Percentiles rank a stretch among this genome's conserved stretches.
phyloP scores from a whole-genome alignment of 352 stramenopile genomes.

The Globisporangium mamillatum region DNA sequence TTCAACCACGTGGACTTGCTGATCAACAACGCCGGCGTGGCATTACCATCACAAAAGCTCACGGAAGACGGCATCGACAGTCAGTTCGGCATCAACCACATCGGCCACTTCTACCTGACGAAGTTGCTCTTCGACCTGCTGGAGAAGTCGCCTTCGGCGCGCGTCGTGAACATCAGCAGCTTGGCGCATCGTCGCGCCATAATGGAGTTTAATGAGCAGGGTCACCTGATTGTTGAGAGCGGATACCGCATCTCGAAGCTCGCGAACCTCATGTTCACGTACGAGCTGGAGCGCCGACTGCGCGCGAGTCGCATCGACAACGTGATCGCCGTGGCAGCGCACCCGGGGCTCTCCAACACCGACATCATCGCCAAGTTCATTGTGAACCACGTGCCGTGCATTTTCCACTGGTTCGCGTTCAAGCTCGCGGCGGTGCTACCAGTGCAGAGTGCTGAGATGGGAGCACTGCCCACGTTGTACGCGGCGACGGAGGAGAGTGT shows the following conservation, averaged over 20 bases:
- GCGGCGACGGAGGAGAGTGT: constrained; percentile 11
- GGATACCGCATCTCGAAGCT: constrained; percentile 53
- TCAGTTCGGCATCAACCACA: constrained; percentile 48
- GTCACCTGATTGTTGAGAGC: constrained; percentile 21
- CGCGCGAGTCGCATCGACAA: constrained; percentile 21
- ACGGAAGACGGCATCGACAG: constrained; percentile 30
- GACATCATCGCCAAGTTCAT: constrained; percentile 39
- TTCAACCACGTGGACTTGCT: constrained; percentile 29
- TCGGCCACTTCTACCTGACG: constrained; percentile 56
- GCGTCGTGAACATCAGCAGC: constrained; percentile 45
- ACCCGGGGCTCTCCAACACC: constrained; percentile 37
- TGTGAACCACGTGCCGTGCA: constrained; percentile 18
- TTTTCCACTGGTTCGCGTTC: constrained; percentile 11
- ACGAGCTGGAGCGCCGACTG: constrained; percentile 44
- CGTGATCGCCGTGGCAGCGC: constrained; percentile 35
- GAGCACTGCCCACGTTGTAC: constrained; percentile 10
- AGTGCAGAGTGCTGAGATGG: constrained; percentile 8
- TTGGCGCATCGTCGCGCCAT: constrained; percentile 31
- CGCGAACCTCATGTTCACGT: constrained; percentile 45
- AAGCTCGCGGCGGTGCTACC: constrained; percentile 5
- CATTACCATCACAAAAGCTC: constrained; percentile 8
- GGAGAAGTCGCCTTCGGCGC: constrained; percentile 15
- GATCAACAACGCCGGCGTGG: constrained; percentile 33
- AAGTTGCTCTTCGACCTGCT: constrained; percentile 38
- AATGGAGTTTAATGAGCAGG: constrained; percentile 24